Evolutionary conservation across 2,329 filamentous ascomycete genomes (phyloP), one percentile per base, ranked within the genome.

Genomic region (Endoconidiophora polonica): DNA sequence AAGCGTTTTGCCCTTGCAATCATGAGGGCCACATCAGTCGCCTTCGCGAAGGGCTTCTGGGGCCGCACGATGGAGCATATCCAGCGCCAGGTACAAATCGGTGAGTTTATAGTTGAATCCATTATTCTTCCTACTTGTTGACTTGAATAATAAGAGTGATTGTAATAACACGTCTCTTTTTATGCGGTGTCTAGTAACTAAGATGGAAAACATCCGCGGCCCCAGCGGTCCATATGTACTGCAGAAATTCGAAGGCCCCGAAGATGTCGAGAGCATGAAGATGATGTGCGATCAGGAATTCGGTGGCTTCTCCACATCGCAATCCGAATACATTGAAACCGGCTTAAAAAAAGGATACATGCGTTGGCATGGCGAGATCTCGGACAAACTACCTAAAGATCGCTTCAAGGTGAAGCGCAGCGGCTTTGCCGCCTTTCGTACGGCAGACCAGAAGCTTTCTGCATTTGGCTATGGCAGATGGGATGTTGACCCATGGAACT

Each of bases 381-480:
- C 86, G 2, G 93, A 82, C 10, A 77, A 85, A 51, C 75, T 98
- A 1, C 91, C 91, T 0, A 66, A 69, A 9, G 74, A 90, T 63
- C 72, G 73, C 39, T 83, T 81, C n/a, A 73, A 83, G 37, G 71
- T 94, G 41, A 74, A 87, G 58, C 73, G 86, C 42, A 82, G 79
- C 53, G 91, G 91, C 42, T 98, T 90, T 63, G 88, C 91, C 1
- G 91, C 83, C 2, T 98, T 86, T 71, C 75, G 90, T 52, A 96
- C 93, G 18, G 71, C 76, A 45, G 86, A 94, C 60, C 76, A 80
- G 44, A 74, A 73, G 3, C 67, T 77, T 6, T 93, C 86, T 18
- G 64, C 94, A n/a, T 94, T 96, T 59, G 91, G 91, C 39, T 81
- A 80, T 50, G 71, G 83, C 33, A 68, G 86, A 20, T 95, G 86